Conservation (phyloP, 1,284 basidiomycete genomes). For the Coriolopsis trogii region DNA sequence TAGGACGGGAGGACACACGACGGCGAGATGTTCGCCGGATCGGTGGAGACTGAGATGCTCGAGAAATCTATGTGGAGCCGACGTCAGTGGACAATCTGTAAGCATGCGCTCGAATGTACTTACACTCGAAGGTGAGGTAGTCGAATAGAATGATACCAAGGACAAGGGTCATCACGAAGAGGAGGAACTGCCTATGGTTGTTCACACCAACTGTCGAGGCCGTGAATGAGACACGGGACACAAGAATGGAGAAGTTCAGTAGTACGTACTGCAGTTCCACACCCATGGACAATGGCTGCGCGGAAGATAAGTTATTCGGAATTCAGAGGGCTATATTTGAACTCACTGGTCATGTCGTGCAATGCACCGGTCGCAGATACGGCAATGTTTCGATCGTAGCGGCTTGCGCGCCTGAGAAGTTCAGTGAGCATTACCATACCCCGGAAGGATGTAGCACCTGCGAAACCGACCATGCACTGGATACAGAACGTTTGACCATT, state of each 20-base stretch:
- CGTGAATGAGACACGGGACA: slow-evolving; percentile 5
- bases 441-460: neutral
- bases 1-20: slow-evolving; percentile 71
- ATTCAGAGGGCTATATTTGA: too few species aligned
- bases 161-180: slow-evolving; percentile 88
- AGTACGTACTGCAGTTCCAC: slow-evolving; percentile 90
- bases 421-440: neutral
- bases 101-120: slow-evolving; percentile 32
- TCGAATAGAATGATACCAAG: slow-evolving; percentile 82
- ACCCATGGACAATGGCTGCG: slow-evolving; percentile 99
- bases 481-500: slow-evolving; percentile 98
- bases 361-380: slow-evolving; percentile 89
- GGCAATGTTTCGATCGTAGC: slow-evolving; percentile 93
- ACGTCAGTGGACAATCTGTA: neutral
- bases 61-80: slow-evolving; percentile 50
- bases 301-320: too few species aligned
- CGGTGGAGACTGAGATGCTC: slow-evolving; percentile 39
- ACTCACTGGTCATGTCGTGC: slow-evolving; percentile 90
- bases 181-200: slow-evolving; percentile 94
- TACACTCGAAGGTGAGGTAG: slow-evolving; percentile 82
- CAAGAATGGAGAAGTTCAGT: slow-evolving; percentile 4
- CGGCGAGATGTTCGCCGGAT: slow-evolving; percentile 49
- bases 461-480: slow-evolving; percentile 75
- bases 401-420: slow-evolving; percentile 77
- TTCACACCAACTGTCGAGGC: slow-evolving; percentile 76